Conservation (phyloP, 441 rosid genomes). For the Erodium moschatum region DNA sequence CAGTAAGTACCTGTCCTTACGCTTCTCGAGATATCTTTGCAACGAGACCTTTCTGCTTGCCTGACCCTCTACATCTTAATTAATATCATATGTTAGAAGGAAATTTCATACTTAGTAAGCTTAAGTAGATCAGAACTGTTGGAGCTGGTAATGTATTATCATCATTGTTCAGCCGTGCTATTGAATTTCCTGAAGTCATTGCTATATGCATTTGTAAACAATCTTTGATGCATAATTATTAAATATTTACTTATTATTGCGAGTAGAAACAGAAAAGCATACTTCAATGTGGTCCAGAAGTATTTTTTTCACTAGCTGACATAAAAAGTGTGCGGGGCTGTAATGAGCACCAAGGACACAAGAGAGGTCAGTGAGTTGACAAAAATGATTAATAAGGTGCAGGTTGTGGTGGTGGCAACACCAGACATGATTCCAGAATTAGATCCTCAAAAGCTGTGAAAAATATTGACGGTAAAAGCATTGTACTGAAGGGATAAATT, state of each 20-base stretch:
- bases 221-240: neutral
- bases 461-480: neutral
- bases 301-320: neutral
- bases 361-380: neutral
- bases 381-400: slow-evolving; percentile 1
- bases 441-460: neutral
- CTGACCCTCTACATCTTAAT: slow-evolving; percentile 44
- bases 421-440: neutral
- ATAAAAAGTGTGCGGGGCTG: neutral
- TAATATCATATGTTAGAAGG: slow-evolving; percentile 21
- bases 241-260: neutral
- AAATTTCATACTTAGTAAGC: neutral
- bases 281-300: neutral
- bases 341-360: slow-evolving; percentile 2
- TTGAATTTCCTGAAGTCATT: neutral
- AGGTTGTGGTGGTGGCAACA: neutral
- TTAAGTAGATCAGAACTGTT: neutral
- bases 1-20: slow-evolving; percentile 39
- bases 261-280: slow-evolving; percentile 4
- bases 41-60: slow-evolving; percentile 36
- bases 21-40: slow-evolving; percentile 41
- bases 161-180: neutral
- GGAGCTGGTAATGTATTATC: neutral
- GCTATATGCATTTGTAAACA: neutral
- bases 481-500: neutral